phyloP scores from a whole-genome alignment of 2,329 filamentous ascomycete species.

The Aureobasidium sp. region DNA sequence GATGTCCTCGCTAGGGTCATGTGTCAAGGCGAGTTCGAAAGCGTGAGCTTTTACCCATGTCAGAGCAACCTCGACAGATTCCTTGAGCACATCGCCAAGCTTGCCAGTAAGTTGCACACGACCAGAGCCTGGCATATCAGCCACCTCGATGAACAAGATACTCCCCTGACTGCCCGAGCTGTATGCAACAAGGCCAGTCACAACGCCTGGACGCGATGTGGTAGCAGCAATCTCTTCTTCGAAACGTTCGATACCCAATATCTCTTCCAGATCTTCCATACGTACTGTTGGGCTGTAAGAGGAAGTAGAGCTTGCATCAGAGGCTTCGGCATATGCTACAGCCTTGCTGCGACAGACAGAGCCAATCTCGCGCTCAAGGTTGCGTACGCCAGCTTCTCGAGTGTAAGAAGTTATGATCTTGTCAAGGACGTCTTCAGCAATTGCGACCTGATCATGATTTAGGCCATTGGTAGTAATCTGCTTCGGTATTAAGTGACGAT shows the following conservation, averaged over 20 bases:
- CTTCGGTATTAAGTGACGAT: constrained; percentile 90
- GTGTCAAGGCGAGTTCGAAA: constrained; percentile 77
- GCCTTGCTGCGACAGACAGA: constrained; percentile 92
- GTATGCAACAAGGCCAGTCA: constrained; percentile 94
- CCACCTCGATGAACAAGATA: constrained; percentile 96
- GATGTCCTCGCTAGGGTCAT: constrained; percentile 77
- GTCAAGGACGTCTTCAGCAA: constrained; percentile 78
- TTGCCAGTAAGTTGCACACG: constrained; percentile 93
- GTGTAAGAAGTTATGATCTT: constrained; percentile 97
- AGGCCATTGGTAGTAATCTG: constrained; percentile 89
- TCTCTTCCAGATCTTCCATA: constrained; percentile 76
- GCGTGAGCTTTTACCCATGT: constrained; percentile 97
- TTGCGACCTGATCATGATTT: constrained; percentile 62
- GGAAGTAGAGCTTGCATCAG: constrained; percentile 59
- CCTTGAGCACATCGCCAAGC: constrained; percentile 92
- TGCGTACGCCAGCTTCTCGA: constrained; percentile 90
- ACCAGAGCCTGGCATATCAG: constrained; percentile 90
- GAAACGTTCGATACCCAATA: constrained; percentile 86
- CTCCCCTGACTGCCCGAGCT: constrained; percentile 86
- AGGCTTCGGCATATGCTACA: constrained; percentile 87
- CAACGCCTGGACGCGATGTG: constrained; percentile 73
- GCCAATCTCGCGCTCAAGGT: constrained; percentile 90
- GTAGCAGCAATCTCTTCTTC: constrained; percentile 94
- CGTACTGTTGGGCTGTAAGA: constrained; percentile 66
- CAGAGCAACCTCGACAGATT: constrained; percentile 90